Base-by-base conservation (phyloP, 108 stramenopile species). In the Skeletonema marinoi region DNA sequence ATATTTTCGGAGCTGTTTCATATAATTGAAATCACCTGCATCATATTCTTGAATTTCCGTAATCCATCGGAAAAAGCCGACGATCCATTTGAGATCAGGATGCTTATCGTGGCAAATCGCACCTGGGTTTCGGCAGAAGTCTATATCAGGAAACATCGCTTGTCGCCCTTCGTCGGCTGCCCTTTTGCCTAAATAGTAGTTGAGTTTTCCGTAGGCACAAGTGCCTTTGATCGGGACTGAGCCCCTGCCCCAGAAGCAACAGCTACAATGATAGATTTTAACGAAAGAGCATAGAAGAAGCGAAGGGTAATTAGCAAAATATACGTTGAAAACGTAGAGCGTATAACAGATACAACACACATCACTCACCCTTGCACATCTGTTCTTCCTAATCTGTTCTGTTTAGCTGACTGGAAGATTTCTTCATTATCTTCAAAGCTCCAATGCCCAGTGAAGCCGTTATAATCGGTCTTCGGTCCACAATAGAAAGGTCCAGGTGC, bases 161-260 rank as follows among this genome's bases (percentile, higher is more conserved):
- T 77, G 78, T 11, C 82, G 64, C 1, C 81, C 81, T 54, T 82
- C 81, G 16, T 78, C 78, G 29, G 70, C 58, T 32, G 75, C 75
- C 14, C 74, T 66, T 32, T 75, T 75, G 38, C 79, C 85, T 19
- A 82, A 68, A 38, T 65, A 86, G 48, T 79, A 77, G 58, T 86
- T 86, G 0, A 86, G 64, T 46, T 86, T 86, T 39, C 85, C 85
- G 44, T 77, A 82, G 60, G 70, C 70, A 64, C 85, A 86, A 12
- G 74, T 54, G 16, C 85, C 85, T 14, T 70, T 58, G 1, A 72
- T 69, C 7, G 74, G 78, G 10, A 86, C 59, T 1, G 70, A 64
- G 25, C 85, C 85, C 70, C 85, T 60, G 16, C 85, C 85, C 85
- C 85, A 86, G 78, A 81, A 86, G 56, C 85, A 86, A 73, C 85